A percentile compares a stretch with the other conserved stretches of the same genome.
Evolutionary conservation across 176 grass and related monocot genomes (phyloP).

Genomic region (Tuctoria greenei): DNA sequence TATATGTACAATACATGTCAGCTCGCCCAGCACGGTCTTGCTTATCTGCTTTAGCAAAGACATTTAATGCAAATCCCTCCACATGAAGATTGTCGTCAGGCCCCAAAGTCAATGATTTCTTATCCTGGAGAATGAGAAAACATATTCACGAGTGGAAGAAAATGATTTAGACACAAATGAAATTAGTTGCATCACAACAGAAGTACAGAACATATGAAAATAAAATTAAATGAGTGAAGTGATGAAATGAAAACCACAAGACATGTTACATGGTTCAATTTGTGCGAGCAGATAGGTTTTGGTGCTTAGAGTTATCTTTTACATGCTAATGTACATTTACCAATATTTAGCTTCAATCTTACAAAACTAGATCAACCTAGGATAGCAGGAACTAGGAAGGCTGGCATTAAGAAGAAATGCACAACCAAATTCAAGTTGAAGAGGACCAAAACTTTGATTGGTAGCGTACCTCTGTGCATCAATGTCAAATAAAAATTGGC

Average conservation of each 20-base stretch:
- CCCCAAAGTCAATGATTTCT: slow-evolving; percentile 69
- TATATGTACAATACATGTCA: slow-evolving; percentile 62
- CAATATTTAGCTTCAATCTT: background rate
- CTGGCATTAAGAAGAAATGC: background rate
- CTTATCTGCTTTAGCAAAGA: slow-evolving; percentile 99
- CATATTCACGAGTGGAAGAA: slow-evolving; percentile 26
- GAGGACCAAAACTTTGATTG: background rate
- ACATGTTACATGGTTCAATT: background rate
- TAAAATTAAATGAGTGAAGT: background rate
- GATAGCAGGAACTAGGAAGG: background rate
- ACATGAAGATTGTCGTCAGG: slow-evolving; percentile 84
- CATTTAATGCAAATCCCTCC: slow-evolving; percentile 90
- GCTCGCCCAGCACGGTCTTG: slow-evolving; percentile 90
- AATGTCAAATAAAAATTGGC: background rate
- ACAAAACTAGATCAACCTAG: background rate
- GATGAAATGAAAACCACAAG: background rate
- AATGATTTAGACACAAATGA: background rate
- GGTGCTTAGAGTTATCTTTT: background rate
- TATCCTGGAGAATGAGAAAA: slow-evolving; percentile 61
- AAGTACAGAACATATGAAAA: background rate
- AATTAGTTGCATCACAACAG: background rate
- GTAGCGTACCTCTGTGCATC: background rate
- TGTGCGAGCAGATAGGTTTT: background rate
- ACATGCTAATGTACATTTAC: background rate
- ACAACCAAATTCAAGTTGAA: background rate